These are phyloP conservation scores for Fagopyrum esculentum DNA, from an alignment of 148 eudicot species.

Conservation along the genomic window DNA sequence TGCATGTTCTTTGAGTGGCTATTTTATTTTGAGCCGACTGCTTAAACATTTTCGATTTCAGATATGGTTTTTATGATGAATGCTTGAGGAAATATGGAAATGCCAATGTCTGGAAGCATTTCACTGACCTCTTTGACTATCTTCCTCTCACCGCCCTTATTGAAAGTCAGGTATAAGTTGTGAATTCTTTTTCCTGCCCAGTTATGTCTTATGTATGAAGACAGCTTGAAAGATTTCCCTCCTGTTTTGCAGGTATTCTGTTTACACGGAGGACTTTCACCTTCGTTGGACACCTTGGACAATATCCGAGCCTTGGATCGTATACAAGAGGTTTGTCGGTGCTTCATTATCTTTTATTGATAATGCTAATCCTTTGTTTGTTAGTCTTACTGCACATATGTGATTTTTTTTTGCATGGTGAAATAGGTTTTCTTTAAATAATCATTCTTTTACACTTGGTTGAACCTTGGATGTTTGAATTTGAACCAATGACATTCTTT, in stretches of 20 bases:
- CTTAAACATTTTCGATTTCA: conserved; percentile 18
- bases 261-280: conserved; percentile 80
- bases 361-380: neutral
- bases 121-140: conserved; percentile 96
- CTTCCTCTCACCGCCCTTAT: conserved; percentile 93
- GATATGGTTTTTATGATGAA: conserved; percentile 98
- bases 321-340: conserved; percentile 52
- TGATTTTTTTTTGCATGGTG: neutral
- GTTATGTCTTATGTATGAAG: neutral
- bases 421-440: neutral
- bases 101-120: conserved; percentile 98
- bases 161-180: conserved; percentile 62
- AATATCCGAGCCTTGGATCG: conserved; percentile 74
- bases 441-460: too few relatives aligned
- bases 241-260: conserved; percentile 45
- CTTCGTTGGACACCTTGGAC: conserved; percentile 70
- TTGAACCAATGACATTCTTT: neutral
- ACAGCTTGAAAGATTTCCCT: neutral
- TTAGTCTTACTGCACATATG: neutral
- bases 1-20: neutral
- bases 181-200: neutral
- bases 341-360: neutral
- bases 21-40: neutral
- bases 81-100: conserved; percentile 99
- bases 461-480: neutral